Base-by-base conservation (phyloP, 148 eudicot genomes). In the Spergularia bocconei region DNA sequence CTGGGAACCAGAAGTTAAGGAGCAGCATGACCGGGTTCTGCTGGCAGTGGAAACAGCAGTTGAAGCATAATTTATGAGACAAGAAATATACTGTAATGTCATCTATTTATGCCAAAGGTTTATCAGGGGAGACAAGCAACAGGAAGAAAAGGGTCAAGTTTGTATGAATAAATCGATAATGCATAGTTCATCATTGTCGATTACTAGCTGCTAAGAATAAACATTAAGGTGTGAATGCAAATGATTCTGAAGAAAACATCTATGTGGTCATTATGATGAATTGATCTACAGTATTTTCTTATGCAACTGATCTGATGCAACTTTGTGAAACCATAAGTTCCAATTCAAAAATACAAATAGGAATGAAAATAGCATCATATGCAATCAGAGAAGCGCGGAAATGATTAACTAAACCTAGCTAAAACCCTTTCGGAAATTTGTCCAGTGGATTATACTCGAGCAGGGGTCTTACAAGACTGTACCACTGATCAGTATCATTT, bases 1-100 rank as follows among this genome's bases (percentile, higher is more conserved):
- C 65, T 91, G 97, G 98, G 90, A 85, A 76, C 78, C 65, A 17
- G 74, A 79, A 77, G 82, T 79, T 11, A 85, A 69, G 70, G 56
- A 68, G 68, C 86, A 79, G 54, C 77, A 55, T 65, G 87, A 85
- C 33, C 89, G 81, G 81, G 79, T 86, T 20, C 73, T 72, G 33
- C 73, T 72, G 33, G 79, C 75, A 14, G 81, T 74, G 44, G 77
- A 79, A 67, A 85, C 87, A 39, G 54, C 58, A 10, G 87, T 81
- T 63, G 79, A 11, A 67, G 86, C 86, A 47, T 84, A 71, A 77
- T 38, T 21, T 9, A 60, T 25, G 47, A 4, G 17, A 13, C 8
- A 21, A 59, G 15, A 50, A 71, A 64, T 33, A 50, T 39, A 15
- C 48, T 65, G 69, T 65, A 69, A 53, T 69, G 38, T 19, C 6